Conservation (phyloP, 140 eudicot species). For the Ambrosia hybrid region DNA sequence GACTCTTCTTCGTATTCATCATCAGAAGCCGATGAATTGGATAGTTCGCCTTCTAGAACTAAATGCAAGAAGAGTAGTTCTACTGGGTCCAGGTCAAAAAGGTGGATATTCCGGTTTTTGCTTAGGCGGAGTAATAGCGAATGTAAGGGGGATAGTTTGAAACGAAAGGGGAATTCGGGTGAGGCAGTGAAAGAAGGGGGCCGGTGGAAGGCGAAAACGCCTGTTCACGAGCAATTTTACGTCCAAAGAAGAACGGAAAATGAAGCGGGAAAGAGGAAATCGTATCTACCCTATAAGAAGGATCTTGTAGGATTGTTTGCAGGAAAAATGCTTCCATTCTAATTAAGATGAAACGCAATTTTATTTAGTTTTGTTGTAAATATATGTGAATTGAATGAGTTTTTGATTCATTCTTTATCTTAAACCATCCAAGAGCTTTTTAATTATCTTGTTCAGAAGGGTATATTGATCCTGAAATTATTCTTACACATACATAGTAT, state of each 20-base stretch:
- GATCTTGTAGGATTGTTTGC: slow-evolving; percentile 45
- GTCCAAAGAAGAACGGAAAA: slow-evolving; percentile 36
- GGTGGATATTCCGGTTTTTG: slow-evolving; percentile 52
- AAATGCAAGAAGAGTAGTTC: slow-evolving; percentile 48
- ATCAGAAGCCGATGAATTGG: slow-evolving; percentile 51
- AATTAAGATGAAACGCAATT: neutral
- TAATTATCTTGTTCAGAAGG: too few species aligned
- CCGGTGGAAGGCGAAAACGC: slow-evolving; percentile 21
- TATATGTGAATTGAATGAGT: too few species aligned
- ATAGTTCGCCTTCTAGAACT: slow-evolving; percentile 38
- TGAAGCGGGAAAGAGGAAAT: slow-evolving; percentile 36
- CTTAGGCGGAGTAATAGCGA: slow-evolving; percentile 67
- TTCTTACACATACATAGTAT: too few species aligned
- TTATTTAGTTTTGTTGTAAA: neutral
- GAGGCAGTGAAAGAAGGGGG: neutral
- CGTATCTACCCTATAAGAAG: slow-evolving; percentile 40
- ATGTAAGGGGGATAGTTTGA: slow-evolving; percentile 48
- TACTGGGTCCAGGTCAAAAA: slow-evolving; percentile 42
- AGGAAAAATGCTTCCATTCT: slow-evolving; percentile 20
- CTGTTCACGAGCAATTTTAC: slow-evolving; percentile 43
- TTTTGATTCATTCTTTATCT: too few species aligned
- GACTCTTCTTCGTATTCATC: slow-evolving; percentile 46
- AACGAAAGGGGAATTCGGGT: neutral
- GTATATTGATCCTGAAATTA: too few species aligned
- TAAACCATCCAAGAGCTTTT: too few species aligned